These are phyloP conservation scores for Mycosphaerella sp. DNA, from an alignment of 2,329 filamentous ascomycete genomes.

Conservation along the genomic window DNA sequence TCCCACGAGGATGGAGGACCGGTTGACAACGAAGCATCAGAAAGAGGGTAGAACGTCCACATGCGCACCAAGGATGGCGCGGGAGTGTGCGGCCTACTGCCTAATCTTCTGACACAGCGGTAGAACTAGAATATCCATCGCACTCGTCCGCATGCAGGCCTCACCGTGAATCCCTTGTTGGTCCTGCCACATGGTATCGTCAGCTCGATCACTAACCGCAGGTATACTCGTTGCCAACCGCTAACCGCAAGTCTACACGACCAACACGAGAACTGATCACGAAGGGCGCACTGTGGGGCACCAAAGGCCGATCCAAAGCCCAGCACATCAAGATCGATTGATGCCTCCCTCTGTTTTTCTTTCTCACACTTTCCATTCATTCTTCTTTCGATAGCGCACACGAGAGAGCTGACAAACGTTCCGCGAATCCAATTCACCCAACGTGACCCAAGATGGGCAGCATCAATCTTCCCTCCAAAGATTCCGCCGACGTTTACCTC, in stretches of 20 bases:
- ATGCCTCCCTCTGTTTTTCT: not conserved
- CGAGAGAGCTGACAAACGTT: not conserved
- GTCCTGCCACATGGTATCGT: not conserved
- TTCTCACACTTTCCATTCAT: not conserved
- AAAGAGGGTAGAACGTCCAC: not conserved
- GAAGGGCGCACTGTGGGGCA: not conserved
- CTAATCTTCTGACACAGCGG: not conserved
- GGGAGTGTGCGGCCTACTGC: not conserved
- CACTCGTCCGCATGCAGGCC: not conserved
- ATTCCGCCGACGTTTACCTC: constrained; percentile 48
- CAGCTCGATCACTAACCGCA: constrained; percentile 5
- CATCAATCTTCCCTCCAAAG: constrained; percentile 40
- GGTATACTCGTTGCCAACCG: constrained; percentile 1
- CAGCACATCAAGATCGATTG: not conserved
- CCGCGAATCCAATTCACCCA: not conserved
- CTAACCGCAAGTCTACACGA: constrained; percentile 7
- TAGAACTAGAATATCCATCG: not conserved
- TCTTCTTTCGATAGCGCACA: not conserved
- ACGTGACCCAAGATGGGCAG: constrained; percentile 14
- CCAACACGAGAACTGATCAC: not conserved
- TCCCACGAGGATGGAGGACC: not conserved
- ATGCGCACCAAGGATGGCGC: constrained; percentile 3
- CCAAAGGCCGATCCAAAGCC: not conserved
- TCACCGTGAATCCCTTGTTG: not conserved
- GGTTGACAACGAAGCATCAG: not conserved